phyloP scores from a whole-genome alignment of 495 filamentous ascomycete species.

The Pyrenopolyporus hunteri region DNA sequence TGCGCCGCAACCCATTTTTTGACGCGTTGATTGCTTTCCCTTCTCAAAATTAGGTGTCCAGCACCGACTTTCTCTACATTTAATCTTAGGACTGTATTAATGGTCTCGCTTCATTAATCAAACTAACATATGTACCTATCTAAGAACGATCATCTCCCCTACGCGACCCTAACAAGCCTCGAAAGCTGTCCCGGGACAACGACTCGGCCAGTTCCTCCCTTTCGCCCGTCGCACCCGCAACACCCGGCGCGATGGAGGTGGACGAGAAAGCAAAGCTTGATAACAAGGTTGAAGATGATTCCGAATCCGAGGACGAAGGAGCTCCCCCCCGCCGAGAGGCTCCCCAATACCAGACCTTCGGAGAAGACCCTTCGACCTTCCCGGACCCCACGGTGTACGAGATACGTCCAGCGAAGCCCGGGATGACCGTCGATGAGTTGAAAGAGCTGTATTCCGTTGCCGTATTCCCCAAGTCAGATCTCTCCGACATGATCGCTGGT shows the following conservation, averaged over 20 bases:
- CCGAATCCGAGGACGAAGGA: conserved; percentile 71
- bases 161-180: conserved; percentile 52
- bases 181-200: conserved; percentile 56
- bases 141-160: conserved; percentile 55
- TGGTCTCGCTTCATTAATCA: no score
- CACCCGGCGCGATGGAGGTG: conserved; percentile 55
- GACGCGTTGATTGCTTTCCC: background rate
- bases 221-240: conserved; percentile 59
- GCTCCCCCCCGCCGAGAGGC: conserved; percentile 77
- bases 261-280: conserved; percentile 58
- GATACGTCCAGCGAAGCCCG: conserved; percentile 73
- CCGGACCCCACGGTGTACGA: conserved; percentile 95
- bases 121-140: no score
- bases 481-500: conserved; percentile 84
- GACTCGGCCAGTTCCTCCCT: conserved; percentile 71
- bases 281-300: conserved; percentile 63
- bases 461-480: conserved; percentile 77
- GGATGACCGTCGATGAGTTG: conserved; percentile 81
- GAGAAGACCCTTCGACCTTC: conserved; percentile 87
- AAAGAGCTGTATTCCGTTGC: conserved; percentile 87
- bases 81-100: background rate
- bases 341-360: conserved; percentile 80
- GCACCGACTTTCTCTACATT: background rate
- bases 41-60: no score
- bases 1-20: background rate